These are phyloP conservation scores for Malus sylvestris DNA, from an alignment of 306 rosid species.

Conservation along the genomic window DNA sequence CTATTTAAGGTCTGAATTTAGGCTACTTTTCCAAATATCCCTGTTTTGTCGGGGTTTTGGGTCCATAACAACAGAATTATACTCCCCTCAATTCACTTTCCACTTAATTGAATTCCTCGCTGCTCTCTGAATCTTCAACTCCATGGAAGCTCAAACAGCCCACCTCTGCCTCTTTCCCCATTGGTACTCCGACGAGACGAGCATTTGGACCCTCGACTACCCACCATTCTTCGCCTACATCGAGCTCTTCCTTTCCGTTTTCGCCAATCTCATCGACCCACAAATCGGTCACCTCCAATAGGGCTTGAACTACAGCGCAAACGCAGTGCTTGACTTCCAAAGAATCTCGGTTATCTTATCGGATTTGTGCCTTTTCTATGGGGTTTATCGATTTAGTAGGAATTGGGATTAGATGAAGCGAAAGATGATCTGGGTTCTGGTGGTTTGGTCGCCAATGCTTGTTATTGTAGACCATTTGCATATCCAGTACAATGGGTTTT, in stretches of 20 bases:
- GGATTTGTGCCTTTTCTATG: constrained; percentile 66
- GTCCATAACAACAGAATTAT: too few relatives aligned
- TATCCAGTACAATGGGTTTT: constrained; percentile 90
- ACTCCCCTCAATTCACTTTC: too few relatives aligned
- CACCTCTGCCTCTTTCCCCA: constrained; percentile 75
- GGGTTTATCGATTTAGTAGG: constrained; percentile 47
- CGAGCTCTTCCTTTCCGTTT: constrained; percentile 57
- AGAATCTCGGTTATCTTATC: constrained; percentile 57
- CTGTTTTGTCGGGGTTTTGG: too few relatives aligned
- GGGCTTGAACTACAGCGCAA: constrained; percentile 56
- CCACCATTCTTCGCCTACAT: constrained; percentile 83
- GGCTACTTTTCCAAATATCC: too few relatives aligned
- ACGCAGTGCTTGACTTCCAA: constrained; percentile 54
- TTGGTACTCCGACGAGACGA: constrained; percentile 81
- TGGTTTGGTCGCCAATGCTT: too few relatives aligned
- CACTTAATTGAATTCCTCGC: too few relatives aligned
- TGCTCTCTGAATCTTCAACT: too few relatives aligned
- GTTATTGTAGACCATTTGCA: constrained; percentile 71
- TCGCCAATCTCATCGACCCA: constrained; percentile 59
- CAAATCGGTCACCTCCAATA: constrained; percentile 57
- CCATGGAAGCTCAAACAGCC: constrained; percentile 16
- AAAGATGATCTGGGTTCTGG: not conserved
- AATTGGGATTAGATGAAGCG: constrained; percentile 45
- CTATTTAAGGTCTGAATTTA: too few relatives aligned
- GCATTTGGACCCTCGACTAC: constrained; percentile 73